These are phyloP conservation scores for Cyclotella kingstonii DNA, from an alignment of 108 stramenopile genomes.

Conservation along the genomic window DNA sequence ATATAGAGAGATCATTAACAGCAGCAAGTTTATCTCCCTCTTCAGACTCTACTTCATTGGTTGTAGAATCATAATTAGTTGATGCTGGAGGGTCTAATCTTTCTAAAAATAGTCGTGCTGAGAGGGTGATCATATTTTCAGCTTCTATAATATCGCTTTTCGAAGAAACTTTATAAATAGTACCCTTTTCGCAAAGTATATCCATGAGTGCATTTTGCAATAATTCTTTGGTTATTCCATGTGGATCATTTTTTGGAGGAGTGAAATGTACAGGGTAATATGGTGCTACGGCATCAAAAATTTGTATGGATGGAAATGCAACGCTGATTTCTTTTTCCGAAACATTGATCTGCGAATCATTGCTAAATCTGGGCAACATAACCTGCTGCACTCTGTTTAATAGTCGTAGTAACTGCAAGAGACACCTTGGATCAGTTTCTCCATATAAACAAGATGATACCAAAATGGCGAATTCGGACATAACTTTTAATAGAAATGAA, in stretches of 20 bases:
- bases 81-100: slow-evolving; percentile 53
- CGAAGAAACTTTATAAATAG: slow-evolving; percentile 21
- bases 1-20: slow-evolving; percentile 52
- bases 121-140: slow-evolving; percentile 58
- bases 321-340: slow-evolving; percentile 8
- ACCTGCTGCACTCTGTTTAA: slow-evolving; percentile 55
- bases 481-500: slow-evolving; percentile 16
- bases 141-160: slow-evolving; percentile 8
- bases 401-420: slow-evolving; percentile 68
- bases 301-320: slow-evolving; percentile 55
- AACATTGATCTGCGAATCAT: background rate
- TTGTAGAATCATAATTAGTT: slow-evolving; percentile 32
- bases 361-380: slow-evolving; percentile 32
- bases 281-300: slow-evolving; percentile 84
- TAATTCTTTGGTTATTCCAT: slow-evolving; percentile 72
- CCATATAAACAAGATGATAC: slow-evolving; percentile 73
- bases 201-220: slow-evolving; percentile 61
- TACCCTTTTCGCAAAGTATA: slow-evolving; percentile 55
- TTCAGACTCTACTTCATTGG: slow-evolving; percentile 46
- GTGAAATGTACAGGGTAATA: slow-evolving; percentile 87
- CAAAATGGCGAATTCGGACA: slow-evolving; percentile 55
- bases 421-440: slow-evolving; percentile 87
- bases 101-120: slow-evolving; percentile 68
- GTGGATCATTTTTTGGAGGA: slow-evolving; percentile 80
- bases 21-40: slow-evolving; percentile 64